Evolutionary conservation across 2,329 filamentous ascomycete genomes (phyloP).

Genomic region (Ceratocystis cacaofunesta): DNA sequence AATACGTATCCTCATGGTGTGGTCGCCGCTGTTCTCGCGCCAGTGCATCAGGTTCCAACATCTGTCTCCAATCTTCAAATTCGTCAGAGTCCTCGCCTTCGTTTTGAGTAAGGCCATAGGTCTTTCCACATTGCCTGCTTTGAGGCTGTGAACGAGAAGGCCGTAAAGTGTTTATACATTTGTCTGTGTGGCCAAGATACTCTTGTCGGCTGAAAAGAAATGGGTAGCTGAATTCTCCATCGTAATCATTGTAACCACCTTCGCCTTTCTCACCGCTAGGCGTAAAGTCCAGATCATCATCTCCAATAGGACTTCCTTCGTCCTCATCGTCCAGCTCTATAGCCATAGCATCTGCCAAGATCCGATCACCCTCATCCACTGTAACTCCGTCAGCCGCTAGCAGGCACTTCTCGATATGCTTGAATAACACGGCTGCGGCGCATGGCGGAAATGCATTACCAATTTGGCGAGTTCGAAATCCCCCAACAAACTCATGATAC

Average conservation of each 20-base stretch:
- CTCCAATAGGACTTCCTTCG: neutral
- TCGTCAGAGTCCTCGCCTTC: neutral
- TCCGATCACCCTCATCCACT: constrained; percentile 6
- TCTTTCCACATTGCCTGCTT: neutral
- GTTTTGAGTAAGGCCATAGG: neutral
- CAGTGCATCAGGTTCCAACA: neutral
- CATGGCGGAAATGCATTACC: constrained; percentile 64
- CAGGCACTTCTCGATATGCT: constrained; percentile 34
- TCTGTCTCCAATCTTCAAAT: constrained; percentile 6
- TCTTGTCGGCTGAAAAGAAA: neutral
- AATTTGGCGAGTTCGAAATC: constrained; percentile 45
- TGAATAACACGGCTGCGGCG: constrained; percentile 35
- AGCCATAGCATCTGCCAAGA: constrained; percentile 15
- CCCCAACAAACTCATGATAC: constrained; percentile 40
- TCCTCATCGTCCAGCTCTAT: constrained; percentile 11
- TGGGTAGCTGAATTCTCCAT: neutral
- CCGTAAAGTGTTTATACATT: neutral
- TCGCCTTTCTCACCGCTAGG: neutral
- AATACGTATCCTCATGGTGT: neutral
- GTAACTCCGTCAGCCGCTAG: constrained; percentile 28
- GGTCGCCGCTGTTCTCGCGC: neutral
- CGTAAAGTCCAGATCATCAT: neutral
- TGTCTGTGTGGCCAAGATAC: neutral
- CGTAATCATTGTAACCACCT: neutral
- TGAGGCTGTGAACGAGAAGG: neutral